Conservation (phyloP, 2,329 filamentous ascomycete genomes). For the Sporothrix variecibatus region DNA sequence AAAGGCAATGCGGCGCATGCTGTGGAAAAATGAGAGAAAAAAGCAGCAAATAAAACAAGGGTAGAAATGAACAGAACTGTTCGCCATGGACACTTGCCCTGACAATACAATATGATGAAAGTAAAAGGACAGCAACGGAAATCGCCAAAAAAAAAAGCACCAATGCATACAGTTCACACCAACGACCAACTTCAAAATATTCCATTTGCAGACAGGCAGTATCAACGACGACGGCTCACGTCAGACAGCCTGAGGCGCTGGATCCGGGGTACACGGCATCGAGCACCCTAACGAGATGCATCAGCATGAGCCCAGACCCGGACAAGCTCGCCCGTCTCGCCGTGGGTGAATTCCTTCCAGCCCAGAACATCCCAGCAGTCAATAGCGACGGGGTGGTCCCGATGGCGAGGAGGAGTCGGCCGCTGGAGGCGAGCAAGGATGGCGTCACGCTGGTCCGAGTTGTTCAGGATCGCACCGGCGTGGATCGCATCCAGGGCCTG, state of each 20-base stretch:
- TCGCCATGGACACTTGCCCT: slow-evolving; percentile 7
- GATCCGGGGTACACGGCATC: background rate
- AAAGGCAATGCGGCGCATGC: slow-evolving; percentile 26
- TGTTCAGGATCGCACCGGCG: background rate
- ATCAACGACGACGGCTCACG: background rate
- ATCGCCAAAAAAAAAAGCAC: background rate
- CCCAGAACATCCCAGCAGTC: slow-evolving; percentile 32
- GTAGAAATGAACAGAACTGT: background rate
- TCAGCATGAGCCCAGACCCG: slow-evolving; percentile 26
- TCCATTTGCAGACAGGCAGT: background rate
- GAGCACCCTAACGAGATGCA: slow-evolving; percentile 19
- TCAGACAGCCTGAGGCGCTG: background rate
- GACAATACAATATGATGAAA: background rate
- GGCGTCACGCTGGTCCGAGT: slow-evolving; percentile 19
- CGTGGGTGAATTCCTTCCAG: slow-evolving; percentile 29
- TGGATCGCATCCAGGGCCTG: slow-evolving; percentile 43
- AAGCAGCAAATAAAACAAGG: slow-evolving; percentile 8
- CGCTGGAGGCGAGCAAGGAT: slow-evolving; percentile 26
- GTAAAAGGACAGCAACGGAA: background rate
- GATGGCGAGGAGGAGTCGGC: slow-evolving; percentile 19
- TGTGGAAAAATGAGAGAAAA: background rate
- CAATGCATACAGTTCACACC: background rate
- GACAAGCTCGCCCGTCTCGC: slow-evolving; percentile 16
- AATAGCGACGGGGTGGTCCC: slow-evolving; percentile 20
- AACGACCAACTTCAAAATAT: background rate